phyloP scores from a whole-genome alignment of 2,329 filamentous ascomycete genomes.

The Monosporascus sp. region DNA sequence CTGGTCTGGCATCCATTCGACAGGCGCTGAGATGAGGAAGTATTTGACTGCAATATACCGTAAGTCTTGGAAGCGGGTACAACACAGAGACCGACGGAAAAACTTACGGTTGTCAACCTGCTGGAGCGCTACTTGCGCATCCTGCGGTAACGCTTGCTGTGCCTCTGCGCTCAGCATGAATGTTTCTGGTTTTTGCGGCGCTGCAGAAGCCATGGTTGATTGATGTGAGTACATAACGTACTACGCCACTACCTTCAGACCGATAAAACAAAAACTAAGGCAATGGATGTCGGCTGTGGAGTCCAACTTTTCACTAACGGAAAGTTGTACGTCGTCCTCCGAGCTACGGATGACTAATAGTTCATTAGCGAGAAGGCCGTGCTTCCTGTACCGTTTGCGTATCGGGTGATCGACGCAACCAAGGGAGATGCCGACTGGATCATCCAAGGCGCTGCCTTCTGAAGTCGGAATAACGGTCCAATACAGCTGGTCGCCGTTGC shows the following conservation, averaged over 20 bases:
- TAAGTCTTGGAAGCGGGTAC: slow-evolving; percentile 15
- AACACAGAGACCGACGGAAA: not conserved
- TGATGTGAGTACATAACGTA: slow-evolving; percentile 73
- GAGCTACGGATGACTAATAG: too few species aligned
- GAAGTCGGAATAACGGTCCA: not conserved
- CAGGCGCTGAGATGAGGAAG: slow-evolving; percentile 96
- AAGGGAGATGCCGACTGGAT: not conserved
- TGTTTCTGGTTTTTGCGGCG: slow-evolving; percentile 94
- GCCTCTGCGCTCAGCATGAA: slow-evolving; percentile 98
- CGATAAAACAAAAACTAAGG: slow-evolving; percentile 4
- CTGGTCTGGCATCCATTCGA: slow-evolving; percentile 95
- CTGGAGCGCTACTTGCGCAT: slow-evolving; percentile 94
- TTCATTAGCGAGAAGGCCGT: not conserved
- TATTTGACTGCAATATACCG: slow-evolving; percentile 73
- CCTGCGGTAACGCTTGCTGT: slow-evolving; percentile 90
- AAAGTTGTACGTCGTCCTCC: not conserved
- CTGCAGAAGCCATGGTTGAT: slow-evolving; percentile 70
- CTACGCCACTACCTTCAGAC: slow-evolving; percentile 18
- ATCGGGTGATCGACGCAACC: not conserved
- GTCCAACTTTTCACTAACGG: not conserved
- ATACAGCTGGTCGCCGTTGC: slow-evolving; percentile 1
- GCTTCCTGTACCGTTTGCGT: not conserved
- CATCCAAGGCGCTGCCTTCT: slow-evolving; percentile 20
- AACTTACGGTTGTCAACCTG: slow-evolving; percentile 94
- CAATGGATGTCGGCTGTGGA: slow-evolving; percentile 5